Base-by-base conservation (phyloP, 257 asterid genomes). In the Penstemon davidsonii region DNA sequence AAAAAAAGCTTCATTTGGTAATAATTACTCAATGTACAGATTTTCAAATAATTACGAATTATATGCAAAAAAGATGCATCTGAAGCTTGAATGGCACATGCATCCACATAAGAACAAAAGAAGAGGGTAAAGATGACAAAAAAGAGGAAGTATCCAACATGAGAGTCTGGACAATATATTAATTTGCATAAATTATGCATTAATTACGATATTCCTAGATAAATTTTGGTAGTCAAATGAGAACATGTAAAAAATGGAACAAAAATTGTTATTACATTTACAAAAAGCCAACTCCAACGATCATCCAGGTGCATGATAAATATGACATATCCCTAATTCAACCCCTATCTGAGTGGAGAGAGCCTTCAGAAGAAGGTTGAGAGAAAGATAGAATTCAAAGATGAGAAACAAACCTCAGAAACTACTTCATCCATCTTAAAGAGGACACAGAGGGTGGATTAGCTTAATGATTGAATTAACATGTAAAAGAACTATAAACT, bases 121-220 rank as follows among this genome's bases (percentile, higher is more conserved):
- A 67, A 62, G 69, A 66, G 38, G 37, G 47, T 15, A 18, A 38
- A 5, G 18, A 38, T 11, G 57, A 51, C 38, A 12, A 49, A 60
- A 56, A 15, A 15, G 18, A 15, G 40, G 55, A 64, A 58, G 76
- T 7, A 42, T 59, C 10, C 58, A 68, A 62, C 78, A 58, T 74
- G 46, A 56, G 58, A 70, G 63, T 66, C 57, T 45, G 78, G 75
- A 70, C 41, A 67, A 62, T 73, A 76, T 66, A 63, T 44, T 63
- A 38, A 67, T 15, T 0, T 15, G 18, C 18, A 52, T 50, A 8
- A 71, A 66, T 60, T 63, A 52, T 58, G 71, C 46, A 54, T 55
- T 40, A 63, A 44, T 56, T 5, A 70, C 52, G 56, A 53, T 60
- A 60, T 40, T 62, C 44, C 19, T 19, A 55, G 18, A 59, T 53